A percentile compares a stretch with the other conserved stretches of the same genome.
These are phyloP conservation scores for Chalciporus pseudorubinellus DNA, from an alignment of 768 basidiomycete species.

Conservation along the genomic window DNA sequence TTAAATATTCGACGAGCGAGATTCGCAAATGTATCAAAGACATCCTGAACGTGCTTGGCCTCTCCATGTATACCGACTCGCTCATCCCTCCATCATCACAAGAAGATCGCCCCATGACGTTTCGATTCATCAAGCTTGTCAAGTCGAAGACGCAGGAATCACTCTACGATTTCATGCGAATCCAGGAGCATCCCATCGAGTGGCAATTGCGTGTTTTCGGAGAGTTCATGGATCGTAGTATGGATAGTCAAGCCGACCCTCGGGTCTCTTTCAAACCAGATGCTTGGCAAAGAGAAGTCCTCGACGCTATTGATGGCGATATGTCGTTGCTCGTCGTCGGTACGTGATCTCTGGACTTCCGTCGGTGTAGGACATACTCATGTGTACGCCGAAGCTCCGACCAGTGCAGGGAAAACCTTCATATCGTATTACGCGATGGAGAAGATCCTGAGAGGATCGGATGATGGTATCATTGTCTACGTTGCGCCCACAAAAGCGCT, in stretches of 20 bases:
- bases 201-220: conserved; percentile 75
- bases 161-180: conserved; percentile 50
- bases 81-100: conserved; percentile 16
- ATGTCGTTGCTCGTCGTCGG: conserved; percentile 66
- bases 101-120: conserved; percentile 37
- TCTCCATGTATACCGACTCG: conserved; percentile 37
- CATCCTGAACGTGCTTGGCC: conserved; percentile 47
- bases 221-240: conserved; percentile 68
- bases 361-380: background rate
- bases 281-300: conserved; percentile 65
- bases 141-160: conserved; percentile 42
- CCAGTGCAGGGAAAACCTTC: conserved; percentile 75
- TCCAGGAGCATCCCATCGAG: conserved; percentile 52
- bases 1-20: conserved; percentile 28
- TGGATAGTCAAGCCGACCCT: conserved; percentile 57
- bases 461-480: conserved; percentile 69
- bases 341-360: conserved; percentile 19
- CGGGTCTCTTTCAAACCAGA: conserved; percentile 67
- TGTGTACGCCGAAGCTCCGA: conserved; percentile 46
- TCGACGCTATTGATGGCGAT: conserved; percentile 59
- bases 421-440: conserved; percentile 81
- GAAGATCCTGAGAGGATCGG: conserved; percentile 55
- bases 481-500: conserved; percentile 76
- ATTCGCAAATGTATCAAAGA: conserved; percentile 36
- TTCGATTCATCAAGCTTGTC: conserved; percentile 57